Conservation (phyloP, 2,329 filamentous ascomycete species). For the Verticillium longisporum region DNA sequence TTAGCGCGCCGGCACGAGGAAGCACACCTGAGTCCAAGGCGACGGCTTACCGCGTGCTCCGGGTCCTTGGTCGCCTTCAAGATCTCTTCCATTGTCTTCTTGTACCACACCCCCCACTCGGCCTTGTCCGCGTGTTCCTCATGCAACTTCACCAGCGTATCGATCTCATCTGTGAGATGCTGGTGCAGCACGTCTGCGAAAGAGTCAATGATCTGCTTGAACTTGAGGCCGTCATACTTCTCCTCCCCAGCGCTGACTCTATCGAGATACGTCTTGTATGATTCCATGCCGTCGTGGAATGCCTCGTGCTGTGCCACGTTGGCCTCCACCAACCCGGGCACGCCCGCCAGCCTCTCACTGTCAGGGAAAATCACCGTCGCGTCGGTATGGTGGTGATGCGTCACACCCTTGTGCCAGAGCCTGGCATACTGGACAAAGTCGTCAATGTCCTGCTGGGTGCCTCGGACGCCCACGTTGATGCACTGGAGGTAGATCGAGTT, state of each 20-base stretch:
- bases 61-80: slow-evolving; percentile 11
- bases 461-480: slow-evolving; percentile 14
- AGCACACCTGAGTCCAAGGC: neutral
- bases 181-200: slow-evolving; percentile 25
- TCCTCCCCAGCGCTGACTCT: slow-evolving; percentile 18
- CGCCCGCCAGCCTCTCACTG: slow-evolving; percentile 20
- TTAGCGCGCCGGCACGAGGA: neutral
- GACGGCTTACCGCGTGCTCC: slow-evolving; percentile 11
- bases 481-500: slow-evolving; percentile 19
- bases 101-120: slow-evolving; percentile 25
- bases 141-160: slow-evolving; percentile 23
- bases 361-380: slow-evolving; percentile 24
- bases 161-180: slow-evolving; percentile 32
- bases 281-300: slow-evolving; percentile 23
- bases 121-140: slow-evolving; percentile 23
- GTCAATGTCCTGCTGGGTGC: slow-evolving; percentile 13
- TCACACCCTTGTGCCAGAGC: slow-evolving; percentile 15
- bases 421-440: slow-evolving; percentile 21
- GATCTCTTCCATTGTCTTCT: slow-evolving; percentile 9
- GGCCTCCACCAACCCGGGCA: slow-evolving; percentile 19
- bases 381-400: slow-evolving; percentile 24
- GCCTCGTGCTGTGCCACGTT: slow-evolving; percentile 26
- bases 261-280: slow-evolving; percentile 23
- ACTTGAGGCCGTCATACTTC: slow-evolving; percentile 21
- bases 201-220: slow-evolving; percentile 23